A percentile compares a stretch with the other conserved stretches of the same genome.
Conservation (phyloP, 805 yeast genomes). For the Maudiozyma pseudohumilis region DNA sequence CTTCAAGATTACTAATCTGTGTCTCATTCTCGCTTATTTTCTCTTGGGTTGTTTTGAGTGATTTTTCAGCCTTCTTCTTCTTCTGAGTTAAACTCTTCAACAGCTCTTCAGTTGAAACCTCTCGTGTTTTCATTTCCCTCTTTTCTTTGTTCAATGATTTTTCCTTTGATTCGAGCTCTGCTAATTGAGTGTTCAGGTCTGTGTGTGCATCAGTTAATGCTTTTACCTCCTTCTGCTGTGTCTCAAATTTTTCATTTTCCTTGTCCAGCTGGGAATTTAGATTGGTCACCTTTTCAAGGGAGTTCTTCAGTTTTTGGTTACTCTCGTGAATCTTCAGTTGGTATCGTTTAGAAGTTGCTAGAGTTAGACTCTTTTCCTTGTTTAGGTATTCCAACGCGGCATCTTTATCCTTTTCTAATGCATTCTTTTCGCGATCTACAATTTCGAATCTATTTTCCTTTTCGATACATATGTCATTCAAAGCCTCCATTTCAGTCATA, state of each 20-base stretch:
- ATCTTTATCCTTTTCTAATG: slow-evolving; percentile 53
- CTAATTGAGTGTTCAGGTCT: slow-evolving; percentile 18
- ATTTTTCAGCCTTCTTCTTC: slow-evolving; percentile 48
- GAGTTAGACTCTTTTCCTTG: slow-evolving; percentile 50
- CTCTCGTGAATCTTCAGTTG: slow-evolving; percentile 43
- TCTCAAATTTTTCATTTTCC: slow-evolving; percentile 36
- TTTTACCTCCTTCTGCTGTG: slow-evolving; percentile 32
- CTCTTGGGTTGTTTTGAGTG: slow-evolving; percentile 38
- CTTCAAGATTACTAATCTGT: slow-evolving; percentile 37
- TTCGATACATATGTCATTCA: slow-evolving; percentile 72
- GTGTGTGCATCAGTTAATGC: slow-evolving; percentile 22
- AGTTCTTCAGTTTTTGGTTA: slow-evolving; percentile 32
- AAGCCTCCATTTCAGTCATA: slow-evolving; percentile 49
- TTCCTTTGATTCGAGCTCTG: slow-evolving; percentile 25
- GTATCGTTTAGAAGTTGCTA: slow-evolving; percentile 43
- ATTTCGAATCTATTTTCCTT: slow-evolving; percentile 71
- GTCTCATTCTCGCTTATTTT: slow-evolving; percentile 36
- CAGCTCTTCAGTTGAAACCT: slow-evolving; percentile 68
- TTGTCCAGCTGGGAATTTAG: slow-evolving; percentile 34
- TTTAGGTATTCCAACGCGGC: slow-evolving; percentile 58
- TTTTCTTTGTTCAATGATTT: slow-evolving; percentile 19
- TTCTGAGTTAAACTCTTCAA: slow-evolving; percentile 54
- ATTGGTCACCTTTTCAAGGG: slow-evolving; percentile 31
- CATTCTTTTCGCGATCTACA: slow-evolving; percentile 64
- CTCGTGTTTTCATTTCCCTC: slow-evolving; percentile 39